Conservation (phyloP, 495 filamentous ascomycete genomes). For the Penicillium desertorum region DNA sequence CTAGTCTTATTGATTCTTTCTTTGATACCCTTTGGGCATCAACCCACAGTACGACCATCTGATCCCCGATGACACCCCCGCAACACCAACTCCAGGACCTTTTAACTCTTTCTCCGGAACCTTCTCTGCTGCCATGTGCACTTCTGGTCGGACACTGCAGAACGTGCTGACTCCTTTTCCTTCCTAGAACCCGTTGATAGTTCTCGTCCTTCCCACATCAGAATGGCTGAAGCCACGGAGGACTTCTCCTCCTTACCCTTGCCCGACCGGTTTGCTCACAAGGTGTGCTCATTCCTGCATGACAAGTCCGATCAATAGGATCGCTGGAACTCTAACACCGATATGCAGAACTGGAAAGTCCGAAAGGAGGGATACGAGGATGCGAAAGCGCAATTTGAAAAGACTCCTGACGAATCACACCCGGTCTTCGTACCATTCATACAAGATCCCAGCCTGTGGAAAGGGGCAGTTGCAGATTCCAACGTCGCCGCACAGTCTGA, state of each 20-base stretch:
- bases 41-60: slow-evolving; percentile 13
- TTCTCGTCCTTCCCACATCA: slow-evolving; percentile 7
- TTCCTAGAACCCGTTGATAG: background rate
- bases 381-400: slow-evolving; percentile 80
- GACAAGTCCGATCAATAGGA: background rate
- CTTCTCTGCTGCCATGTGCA: background rate
- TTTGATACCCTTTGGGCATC: slow-evolving; percentile 26
- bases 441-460: slow-evolving; percentile 84
- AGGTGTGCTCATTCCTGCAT: slow-evolving; percentile 52
- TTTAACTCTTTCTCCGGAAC: background rate
- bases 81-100: slow-evolving; percentile 1
- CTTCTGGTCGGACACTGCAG: slow-evolving; percentile 1
- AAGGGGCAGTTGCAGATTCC: slow-evolving; percentile 87
- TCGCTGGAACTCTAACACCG: slow-evolving; percentile 19
- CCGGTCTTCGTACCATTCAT: slow-evolving; percentile 83
- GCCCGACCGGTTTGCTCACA: slow-evolving; percentile 81
- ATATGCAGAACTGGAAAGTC: slow-evolving; percentile 86
- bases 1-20: slow-evolving; percentile 1
- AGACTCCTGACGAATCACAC: slow-evolving; percentile 82
- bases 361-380: slow-evolving; percentile 95
- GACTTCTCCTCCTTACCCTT: slow-evolving; percentile 82
- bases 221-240: slow-evolving; percentile 64
- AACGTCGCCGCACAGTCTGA: slow-evolving; percentile 98
- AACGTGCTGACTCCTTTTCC: slow-evolving; percentile 4
- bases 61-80: background rate